Evolutionary conservation across 768 basidiomycete species (phyloP), one percentile per base, ranked within the genome.

Genomic region (Rhizopogon roseolus): DNA sequence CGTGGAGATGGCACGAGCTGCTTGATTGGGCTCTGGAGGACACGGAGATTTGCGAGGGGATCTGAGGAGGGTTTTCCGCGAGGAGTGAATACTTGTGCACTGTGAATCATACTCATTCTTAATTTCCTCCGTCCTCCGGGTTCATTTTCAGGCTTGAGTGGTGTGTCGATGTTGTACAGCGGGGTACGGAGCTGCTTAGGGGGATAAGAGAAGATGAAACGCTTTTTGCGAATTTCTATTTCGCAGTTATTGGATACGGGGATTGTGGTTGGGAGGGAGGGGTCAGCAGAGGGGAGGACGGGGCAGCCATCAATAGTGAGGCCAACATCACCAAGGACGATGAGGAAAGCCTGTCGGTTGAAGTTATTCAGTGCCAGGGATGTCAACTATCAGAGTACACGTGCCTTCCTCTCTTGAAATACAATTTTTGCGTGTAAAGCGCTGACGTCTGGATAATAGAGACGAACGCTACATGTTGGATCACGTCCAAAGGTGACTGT

Each of bases 31-130:
- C 76, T 82, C 62, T 84, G 79, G 4, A 90, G 74, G 32, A 86
- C 72, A 7, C 79, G 74, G 1, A 90, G 75, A 56, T 88, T 88
- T 64, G 82, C 82, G 29, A 73, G 69, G 2, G 85, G 82, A 60
- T 86, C 77, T 3, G 69, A 66, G 36, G 79, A 82, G 0, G 83
- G 84, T n/a, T 48, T 48, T 48, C 46, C 46, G 4, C 79, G 68
- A 1, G 87, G 88, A 1, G 81, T 80, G 66, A 89, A 88, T 5
- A 91, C 86, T 60, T 88, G 80, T 0, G 85, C 85, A 52, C 81
- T 82, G 25, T 82, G 76, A 34, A 91, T 88, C 84, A 91, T 86
- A 2, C 85, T 87, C 55, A 91, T 76, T 28, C 88, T 81, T 2
- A 85, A 75, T 2, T 79, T 75, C 19, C 81, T 75, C 22, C 65